Base-by-base conservation (phyloP, 257 asterid species). In the Salvia hispanica region DNA sequence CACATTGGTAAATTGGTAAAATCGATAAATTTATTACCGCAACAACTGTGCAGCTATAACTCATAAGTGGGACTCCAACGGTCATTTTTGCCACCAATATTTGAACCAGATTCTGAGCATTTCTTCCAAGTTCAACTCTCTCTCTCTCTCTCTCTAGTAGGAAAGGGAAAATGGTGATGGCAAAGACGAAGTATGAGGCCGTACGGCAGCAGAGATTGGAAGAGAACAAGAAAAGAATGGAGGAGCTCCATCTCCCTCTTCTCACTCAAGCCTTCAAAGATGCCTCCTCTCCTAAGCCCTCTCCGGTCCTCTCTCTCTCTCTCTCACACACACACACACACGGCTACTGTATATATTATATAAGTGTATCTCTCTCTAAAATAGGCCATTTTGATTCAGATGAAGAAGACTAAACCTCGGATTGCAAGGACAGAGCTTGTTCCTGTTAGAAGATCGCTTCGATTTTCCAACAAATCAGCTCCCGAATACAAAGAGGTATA, bases 211-310 rank as follows among this genome's bases (percentile, higher is more conserved):
- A 85, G 67, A 85, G 89, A 75, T 33, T 93, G 82, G 98, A 86
- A 73, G 97, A 90, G 68, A 93, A 93, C 94, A 86, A 82, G 87
- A 86, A 83, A 72, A 81, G 96, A 78, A 67, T 93, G 79, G 96
- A 93, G 71, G 76, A 86, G 45, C 98, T 93, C 59, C 81, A 90
- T 70, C 96, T 93, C 77, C 95, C 92, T 46, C 77, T 82, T 70
- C 95, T 93, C 68, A 54, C 97, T 72, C 86, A 72, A 74, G 85
- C 97, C 67, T 86, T 90, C 50, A 80, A 50, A 14, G 79, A 64
- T 50, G 77, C 92, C 31, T 69, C 84, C 45, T 82, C 94, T 65
- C 95, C 96, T 9, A 93, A 81, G 72, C 50, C 98, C 74, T 78
- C 96, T 48, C 95, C 93, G 78, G 97, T 83, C 36, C 42, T 3